These are phyloP conservation scores for Clitopilus hobsonii DNA, from an alignment of 768 basidiomycete genomes.

Conservation along the genomic window DNA sequence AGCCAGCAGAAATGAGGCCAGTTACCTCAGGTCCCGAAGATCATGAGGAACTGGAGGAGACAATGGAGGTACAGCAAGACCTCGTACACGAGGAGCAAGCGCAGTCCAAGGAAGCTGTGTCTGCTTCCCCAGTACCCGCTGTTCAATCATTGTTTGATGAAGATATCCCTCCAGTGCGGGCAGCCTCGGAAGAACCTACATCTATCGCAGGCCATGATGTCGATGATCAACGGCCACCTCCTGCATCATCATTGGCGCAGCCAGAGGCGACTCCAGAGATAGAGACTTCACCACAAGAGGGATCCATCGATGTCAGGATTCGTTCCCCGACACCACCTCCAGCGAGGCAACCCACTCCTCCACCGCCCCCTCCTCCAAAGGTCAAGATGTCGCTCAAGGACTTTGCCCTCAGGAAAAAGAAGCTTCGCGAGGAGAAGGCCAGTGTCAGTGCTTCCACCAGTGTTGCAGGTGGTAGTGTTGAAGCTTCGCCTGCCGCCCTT, in stretches of 20 bases:
- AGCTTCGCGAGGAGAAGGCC: constrained; percentile 37
- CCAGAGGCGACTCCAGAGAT: neutral
- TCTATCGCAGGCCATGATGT: no score
- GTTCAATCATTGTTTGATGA: no score
- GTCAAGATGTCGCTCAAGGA: constrained; percentile 59
- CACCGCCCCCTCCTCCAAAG: constrained; percentile 31
- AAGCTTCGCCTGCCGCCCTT: constrained; percentile 8
- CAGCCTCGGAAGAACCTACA: no score
- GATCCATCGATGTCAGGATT: neutral
- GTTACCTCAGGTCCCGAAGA: no score
- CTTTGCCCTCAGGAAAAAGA: constrained; percentile 52
- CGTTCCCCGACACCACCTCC: constrained; percentile 9
- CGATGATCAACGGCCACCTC: neutral
- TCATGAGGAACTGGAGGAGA: no score
- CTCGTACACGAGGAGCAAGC: no score
- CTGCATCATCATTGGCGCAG: no score
- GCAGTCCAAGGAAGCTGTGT: no score
- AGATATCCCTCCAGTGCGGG: no score
- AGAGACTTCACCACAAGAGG: neutral
- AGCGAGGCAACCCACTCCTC: constrained; percentile 7
- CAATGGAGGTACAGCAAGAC: no score
- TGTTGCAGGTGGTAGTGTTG: constrained; percentile 3
- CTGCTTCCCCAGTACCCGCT: no score
- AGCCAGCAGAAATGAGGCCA: no score
- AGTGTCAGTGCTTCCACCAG: constrained; percentile 7